These are phyloP conservation scores for Suillus subaureus DNA, from an alignment of 768 basidiomycete genomes.

Conservation along the genomic window DNA sequence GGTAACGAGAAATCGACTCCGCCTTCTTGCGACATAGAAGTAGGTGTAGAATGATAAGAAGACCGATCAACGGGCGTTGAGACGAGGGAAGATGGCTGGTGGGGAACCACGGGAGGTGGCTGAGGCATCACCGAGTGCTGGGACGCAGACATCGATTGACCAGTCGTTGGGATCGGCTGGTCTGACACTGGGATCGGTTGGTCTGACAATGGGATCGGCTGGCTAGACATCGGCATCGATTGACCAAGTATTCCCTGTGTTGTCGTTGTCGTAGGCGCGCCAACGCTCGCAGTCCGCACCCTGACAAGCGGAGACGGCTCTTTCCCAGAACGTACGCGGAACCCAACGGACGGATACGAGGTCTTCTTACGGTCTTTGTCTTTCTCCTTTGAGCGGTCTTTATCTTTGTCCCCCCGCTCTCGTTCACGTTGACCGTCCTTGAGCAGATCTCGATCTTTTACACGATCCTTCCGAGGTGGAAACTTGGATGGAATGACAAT, in stretches of 20 bases:
- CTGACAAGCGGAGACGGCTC: constrained; percentile 27
- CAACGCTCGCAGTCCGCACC: constrained; percentile 7
- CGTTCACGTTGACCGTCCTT: constrained; percentile 3
- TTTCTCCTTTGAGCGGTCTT: constrained; percentile 29
- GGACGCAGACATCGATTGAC: constrained; percentile 4
- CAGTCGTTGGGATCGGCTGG: constrained; percentile 13
- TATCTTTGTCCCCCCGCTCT: constrained; percentile 1
- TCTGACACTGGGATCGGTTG: constrained; percentile 13
- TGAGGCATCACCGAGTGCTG: neutral
- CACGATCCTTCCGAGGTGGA: neutral
- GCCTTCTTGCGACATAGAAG: constrained; percentile 12
- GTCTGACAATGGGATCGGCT: constrained; percentile 12
- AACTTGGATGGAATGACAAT: constrained; percentile 2
- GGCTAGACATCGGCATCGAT: constrained; percentile 9
- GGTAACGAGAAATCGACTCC: constrained; percentile 27
- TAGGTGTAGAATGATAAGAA: constrained; percentile 3
- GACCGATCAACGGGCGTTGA: constrained; percentile 8
- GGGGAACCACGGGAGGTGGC: neutral
- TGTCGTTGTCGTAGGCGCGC: constrained; percentile 16
- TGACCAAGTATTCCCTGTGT: constrained; percentile 4
- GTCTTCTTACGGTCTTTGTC: constrained; percentile 46
- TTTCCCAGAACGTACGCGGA: constrained; percentile 47
- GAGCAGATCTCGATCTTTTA: neutral
- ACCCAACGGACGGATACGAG: constrained; percentile 45
- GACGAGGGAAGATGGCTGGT: constrained; percentile 6